These are phyloP conservation scores for Colletotrichum horii DNA, from an alignment of 2,329 filamentous ascomycete species.

Conservation along the genomic window DNA sequence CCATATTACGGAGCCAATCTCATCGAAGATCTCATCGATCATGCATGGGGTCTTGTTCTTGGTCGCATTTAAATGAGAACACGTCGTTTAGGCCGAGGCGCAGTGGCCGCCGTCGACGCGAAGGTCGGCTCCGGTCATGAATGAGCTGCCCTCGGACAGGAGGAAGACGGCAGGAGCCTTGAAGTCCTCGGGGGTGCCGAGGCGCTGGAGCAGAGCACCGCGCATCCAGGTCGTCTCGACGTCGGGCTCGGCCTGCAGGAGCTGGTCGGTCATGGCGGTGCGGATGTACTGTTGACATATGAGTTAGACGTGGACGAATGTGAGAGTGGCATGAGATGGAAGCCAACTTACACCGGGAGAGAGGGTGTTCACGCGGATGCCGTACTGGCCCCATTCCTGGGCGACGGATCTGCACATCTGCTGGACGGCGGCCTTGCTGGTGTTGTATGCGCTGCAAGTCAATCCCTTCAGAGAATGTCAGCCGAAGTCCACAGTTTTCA, in stretches of 20 bases:
- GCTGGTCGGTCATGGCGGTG: conserved; percentile 52
- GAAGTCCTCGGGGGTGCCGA: conserved; percentile 62
- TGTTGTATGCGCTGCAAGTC: conserved; percentile 68
- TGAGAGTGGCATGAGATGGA: not conserved
- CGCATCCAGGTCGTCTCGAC: conserved; percentile 58
- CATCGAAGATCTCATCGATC: not conserved
- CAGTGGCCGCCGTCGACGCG: conserved; percentile 64
- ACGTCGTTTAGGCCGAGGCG: conserved; percentile 33
- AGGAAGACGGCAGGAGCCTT: conserved; percentile 62
- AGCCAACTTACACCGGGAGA: conserved; percentile 57
- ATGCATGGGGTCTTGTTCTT: not conserved
- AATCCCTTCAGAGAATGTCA: conserved; percentile 50
- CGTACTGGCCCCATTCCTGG: conserved; percentile 65
- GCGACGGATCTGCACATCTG: conserved; percentile 65
- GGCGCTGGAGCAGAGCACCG: conserved; percentile 55
- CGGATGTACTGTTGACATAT: conserved; percentile 42
- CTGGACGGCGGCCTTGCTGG: conserved; percentile 65
- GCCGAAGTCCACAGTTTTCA: not conserved
- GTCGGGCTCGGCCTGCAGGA: conserved; percentile 50
- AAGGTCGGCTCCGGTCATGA: conserved; percentile 63
- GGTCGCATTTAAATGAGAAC: not conserved
- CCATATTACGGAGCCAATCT: not conserved
- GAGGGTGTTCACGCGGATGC: conserved; percentile 70
- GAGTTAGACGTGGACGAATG: not conserved
- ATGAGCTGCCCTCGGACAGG: conserved; percentile 59